Base-by-base conservation (phyloP, 1,139 yeast genomes). In the Protomyces inouyei region DNA sequence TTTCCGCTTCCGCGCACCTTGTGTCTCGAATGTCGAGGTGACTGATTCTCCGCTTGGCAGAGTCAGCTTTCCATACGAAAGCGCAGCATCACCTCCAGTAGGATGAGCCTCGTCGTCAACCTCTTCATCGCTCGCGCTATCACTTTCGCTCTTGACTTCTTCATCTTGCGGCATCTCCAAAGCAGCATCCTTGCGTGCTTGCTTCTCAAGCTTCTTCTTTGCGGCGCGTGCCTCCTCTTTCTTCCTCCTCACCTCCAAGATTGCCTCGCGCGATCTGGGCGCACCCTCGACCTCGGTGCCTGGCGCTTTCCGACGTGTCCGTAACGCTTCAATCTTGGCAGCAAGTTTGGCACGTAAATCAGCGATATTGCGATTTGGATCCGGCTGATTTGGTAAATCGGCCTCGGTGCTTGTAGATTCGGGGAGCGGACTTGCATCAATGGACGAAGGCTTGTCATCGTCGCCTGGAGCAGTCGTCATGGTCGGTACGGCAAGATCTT, bases 261-360 rank as follows among this genome's bases (percentile, higher is more conserved):
- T 76, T 51, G 77, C 79, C 37, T 78, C 80, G 56, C 81, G 83
- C 18, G 63, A 55, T 78, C 86, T 82, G 12, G 95, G 93, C 0
- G 96, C 95, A 35, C 96, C 96, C 3, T 82, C 80, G 16, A 81
- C 85, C 55, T 84, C 86, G 0, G 93, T 78, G 0, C 98, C 98
- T 0, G 95, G 95, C 0, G 98, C 98, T 72, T 87, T 92, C 72
- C 99, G 84, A 75, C 84, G 88, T 66, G 87, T 93, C 70, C 85
- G 84, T 76, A 93, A 74, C 36, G 76, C 79, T 67, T 79, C 83
- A 69, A 93, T 92, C 74, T 85, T 88, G 23, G 82, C 82, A 40
- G 93, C 86, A 61, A 93, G 80, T 74, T 87, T 85, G 36, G 83
- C 85, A 71, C 90, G 82, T 67, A 93, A 80, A 68, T 83, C 86